Evolutionary conservation across 768 basidiomycete species (phyloP).

Genomic region (Podaxis rugospora): DNA sequence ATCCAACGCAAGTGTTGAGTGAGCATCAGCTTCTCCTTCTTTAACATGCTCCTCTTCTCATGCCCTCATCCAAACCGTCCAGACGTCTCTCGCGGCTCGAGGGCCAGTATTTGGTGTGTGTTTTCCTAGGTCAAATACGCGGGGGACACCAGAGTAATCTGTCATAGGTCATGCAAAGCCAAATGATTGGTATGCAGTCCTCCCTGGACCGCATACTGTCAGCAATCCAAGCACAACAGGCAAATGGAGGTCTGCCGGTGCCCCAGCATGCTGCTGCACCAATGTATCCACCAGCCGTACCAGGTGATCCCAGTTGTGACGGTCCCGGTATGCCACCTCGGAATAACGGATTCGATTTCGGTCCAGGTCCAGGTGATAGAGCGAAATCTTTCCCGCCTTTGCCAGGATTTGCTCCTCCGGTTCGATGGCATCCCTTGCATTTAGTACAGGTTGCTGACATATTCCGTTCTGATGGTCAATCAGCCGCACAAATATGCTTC

Average conservation of each 20-base stretch:
- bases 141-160: background rate
- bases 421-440: constrained; percentile 31
- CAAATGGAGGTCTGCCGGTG: constrained; percentile 27
- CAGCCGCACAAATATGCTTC: constrained; percentile 88
- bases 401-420: constrained; percentile 89
- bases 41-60: constrained; percentile 9
- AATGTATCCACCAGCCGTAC: constrained; percentile 27
- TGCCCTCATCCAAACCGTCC: constrained; percentile 20
- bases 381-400: constrained; percentile 69
- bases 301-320: constrained; percentile 17
- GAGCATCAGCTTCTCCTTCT: constrained; percentile 24
- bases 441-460: constrained; percentile 8
- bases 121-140: background rate
- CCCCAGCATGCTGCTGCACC: constrained; percentile 24
- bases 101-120: constrained; percentile 74
- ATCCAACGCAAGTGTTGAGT: constrained; percentile 72
- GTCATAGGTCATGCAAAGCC: constrained; percentile 80
- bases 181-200: constrained; percentile 93
- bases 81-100: constrained; percentile 83
- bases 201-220: constrained; percentile 79
- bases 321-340: constrained; percentile 28
- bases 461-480: constrained; percentile 15
- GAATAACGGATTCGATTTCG: constrained; percentile 36
- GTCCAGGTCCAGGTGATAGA: constrained; percentile 26
- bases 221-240: constrained; percentile 49